Percentiles rank a stretch among this genome's conserved stretches.
Conservation (phyloP, 305 asterid species). For the Caryopteris hybrid region DNA sequence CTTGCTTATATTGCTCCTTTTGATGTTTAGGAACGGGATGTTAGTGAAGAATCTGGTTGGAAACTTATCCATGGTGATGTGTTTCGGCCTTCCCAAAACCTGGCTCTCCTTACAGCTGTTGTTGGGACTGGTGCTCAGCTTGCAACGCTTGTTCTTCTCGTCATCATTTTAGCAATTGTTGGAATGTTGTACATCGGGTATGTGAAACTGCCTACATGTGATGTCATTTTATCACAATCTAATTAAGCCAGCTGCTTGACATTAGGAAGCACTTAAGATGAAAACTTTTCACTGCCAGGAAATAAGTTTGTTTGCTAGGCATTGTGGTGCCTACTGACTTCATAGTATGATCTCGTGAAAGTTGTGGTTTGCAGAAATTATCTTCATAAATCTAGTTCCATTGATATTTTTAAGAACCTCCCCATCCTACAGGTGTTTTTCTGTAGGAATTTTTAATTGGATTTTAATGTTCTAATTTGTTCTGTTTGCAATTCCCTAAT, state of each 20-base stretch:
- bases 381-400: neutral
- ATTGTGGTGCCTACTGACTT: neutral
- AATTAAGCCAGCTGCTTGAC: slow-evolving; percentile 5
- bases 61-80: slow-evolving; percentile 64
- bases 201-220: slow-evolving; percentile 15
- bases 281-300: neutral
- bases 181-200: slow-evolving; percentile 63
- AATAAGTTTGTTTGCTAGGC: neutral
- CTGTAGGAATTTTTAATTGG: neutral
- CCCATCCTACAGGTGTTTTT: neutral
- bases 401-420: neutral
- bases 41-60: slow-evolving; percentile 65
- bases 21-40: slow-evolving; percentile 52
- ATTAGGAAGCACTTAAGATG: neutral
- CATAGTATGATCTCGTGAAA: neutral
- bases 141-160: slow-evolving; percentile 50
- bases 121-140: slow-evolving; percentile 75
- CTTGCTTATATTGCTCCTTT: slow-evolving; percentile 12
- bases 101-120: slow-evolving; percentile 55
- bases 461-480: neutral
- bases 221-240: slow-evolving; percentile 7
- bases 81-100: slow-evolving; percentile 49
- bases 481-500: neutral
- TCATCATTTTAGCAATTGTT: slow-evolving; percentile 48
- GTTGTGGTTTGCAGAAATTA: neutral